Base-by-base conservation (phyloP, 2,329 filamentous ascomycete genomes). In the Xylariaceae sp. region DNA sequence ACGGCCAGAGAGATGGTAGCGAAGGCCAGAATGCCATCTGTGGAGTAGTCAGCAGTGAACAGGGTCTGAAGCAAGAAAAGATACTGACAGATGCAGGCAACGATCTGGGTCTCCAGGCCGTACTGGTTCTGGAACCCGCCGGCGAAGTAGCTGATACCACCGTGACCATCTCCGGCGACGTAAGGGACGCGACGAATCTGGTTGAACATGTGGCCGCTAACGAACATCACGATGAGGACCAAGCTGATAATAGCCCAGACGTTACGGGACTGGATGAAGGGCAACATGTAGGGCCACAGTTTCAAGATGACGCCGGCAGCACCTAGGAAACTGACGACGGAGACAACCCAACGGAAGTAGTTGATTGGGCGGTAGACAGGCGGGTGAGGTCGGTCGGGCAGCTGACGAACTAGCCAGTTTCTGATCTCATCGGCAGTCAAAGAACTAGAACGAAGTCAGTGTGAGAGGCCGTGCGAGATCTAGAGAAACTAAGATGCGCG, bases 191-290 rank as follows among this genome's bases (percentile, higher is more conserved):
- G 93, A 63, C 95, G 84, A 67, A 99, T 99, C 68, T 97, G 92
- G 72, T 97, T 99, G 81, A 95, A 99, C 95, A 99, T 99, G 73
- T 97, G 92, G 38, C 94, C 95, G 63, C 89, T 94, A 43, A 88
- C 97, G 74, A 97, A 99, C 52, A 97, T 78, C 40, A 99, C 81
- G 57, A 99, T 92, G 13, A 86, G 79, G 64, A 97, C 91, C 61
- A 99, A 76, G 71, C 89, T 96, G 64, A 95, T 73, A 18, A 89
- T 90, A 19, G 93, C 92, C 94, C 94, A 99, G 16, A 97, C 74
- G 65, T 96, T 97, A 62, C 93, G 88, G 76, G 88, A 97, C 71
- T 91, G 89, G 34, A 97, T 70, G 54, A 97, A 66, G 3, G 93
- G 93, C 11, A 93, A 68, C 12, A 97, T 66, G 64, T 92, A 95